Conservation (phyloP, 371 early-diverging fungal species). For the Nematocida sp. region DNA sequence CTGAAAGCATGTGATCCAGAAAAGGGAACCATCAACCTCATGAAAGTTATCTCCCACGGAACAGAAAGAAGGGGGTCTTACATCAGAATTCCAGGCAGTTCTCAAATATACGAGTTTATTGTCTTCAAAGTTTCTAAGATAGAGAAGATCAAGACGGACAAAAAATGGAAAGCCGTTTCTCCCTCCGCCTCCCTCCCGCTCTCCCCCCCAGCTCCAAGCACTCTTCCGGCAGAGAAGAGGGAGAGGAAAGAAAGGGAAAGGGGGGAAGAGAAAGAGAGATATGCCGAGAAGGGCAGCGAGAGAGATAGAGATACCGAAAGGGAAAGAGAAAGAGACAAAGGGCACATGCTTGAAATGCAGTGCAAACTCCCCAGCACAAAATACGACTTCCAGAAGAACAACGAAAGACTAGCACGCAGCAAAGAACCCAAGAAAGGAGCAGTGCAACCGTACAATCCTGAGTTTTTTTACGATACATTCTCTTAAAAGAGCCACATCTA, state of each 20-base stretch:
- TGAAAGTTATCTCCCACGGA: conserved; percentile 35
- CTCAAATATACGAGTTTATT: conserved; percentile 45
- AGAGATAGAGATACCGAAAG: no score
- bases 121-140: conserved; percentile 31
- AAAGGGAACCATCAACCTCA: not conserved
- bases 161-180: not conserved
- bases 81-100: not conserved
- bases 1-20: conserved; percentile 4
- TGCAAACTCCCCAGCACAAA: no score
- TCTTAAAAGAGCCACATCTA: conserved; percentile 22
- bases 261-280: no score
- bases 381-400: conserved; percentile 31
- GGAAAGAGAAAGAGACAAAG: no score
- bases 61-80: conserved; percentile 20
- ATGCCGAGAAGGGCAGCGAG: no score
- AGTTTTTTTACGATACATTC: conserved; percentile 29
- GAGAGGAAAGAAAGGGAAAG: no score
- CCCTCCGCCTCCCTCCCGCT: not conserved
- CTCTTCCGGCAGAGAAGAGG: no score
- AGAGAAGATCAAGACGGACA: not conserved
- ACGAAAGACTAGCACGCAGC: not conserved
- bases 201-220: no score
- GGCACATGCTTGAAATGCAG: no score
- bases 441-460: not conserved
- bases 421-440: not conserved